Evolutionary conservation across 1,284 basidiomycete genomes (phyloP), one percentile per base, ranked within the genome.

Genomic region (Trametes sp.): DNA sequence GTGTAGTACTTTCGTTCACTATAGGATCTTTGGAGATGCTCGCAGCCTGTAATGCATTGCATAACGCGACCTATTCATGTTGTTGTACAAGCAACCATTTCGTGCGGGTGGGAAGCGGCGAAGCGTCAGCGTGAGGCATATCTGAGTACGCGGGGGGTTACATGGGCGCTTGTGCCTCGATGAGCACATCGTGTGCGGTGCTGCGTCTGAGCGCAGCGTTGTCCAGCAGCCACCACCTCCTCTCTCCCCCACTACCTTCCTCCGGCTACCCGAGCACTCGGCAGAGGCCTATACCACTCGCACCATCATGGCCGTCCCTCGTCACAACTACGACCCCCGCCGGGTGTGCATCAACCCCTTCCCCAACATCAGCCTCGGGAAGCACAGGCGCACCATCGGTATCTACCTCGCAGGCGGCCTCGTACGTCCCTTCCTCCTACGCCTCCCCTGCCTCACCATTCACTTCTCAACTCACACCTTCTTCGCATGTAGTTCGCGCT

Each of bases 351-450:
- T 92, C 59, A 91, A 88, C 75, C 89, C 89, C 0, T 91, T 90
- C 69, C 89, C 89, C 0, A 82, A 85, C 33, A 67, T 90, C 54
- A 82, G 81, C 28, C 71, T 91, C 1, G 86, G 87, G 49, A 89
- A 82, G 71, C 86, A 93, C 77, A 87, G 88, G 68, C 85, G 95
- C 45, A 87, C 93, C 19, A 80, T 95, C 21, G 96, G 96, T 33
- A 94, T 98, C 31, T 98, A 98, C 76, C 78, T 94, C 59, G 90
- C 95, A 1, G 97, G 97, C 42, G 95, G 90, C 44, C 82, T 98
- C 66, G 95, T 97, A 73, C 70, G 93, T 85, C 45, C 52, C 55
- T 31, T n/a, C 31, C 10, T 19, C 7, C n/a, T n/a, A n/a, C n/a
- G 26, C 45, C 21, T 21, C 21, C n/a, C 26, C 36, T 21, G 5